Evolutionary conservation across 176 grass and related monocot genomes (phyloP).

Genomic region (Aegilops longissima): DNA sequence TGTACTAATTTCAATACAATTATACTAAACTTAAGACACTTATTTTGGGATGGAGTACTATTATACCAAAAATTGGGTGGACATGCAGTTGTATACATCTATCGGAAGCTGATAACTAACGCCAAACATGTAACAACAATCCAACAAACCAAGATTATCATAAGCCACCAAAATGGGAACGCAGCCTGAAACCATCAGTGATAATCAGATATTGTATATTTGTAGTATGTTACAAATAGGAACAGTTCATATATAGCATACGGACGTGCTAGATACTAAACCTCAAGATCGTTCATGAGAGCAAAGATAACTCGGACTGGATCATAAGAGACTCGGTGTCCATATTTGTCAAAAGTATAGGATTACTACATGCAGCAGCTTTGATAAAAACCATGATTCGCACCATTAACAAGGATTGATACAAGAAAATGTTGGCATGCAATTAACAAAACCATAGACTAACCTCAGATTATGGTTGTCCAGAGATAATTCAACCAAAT

Average conservation of each 20-base stretch:
- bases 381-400: neutral
- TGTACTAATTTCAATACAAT: too few species aligned
- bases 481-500: constrained; percentile 16
- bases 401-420: neutral
- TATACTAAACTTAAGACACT: too few species aligned
- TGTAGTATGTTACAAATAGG: neutral
- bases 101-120: neutral
- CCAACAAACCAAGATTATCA: neutral
- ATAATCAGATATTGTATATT: neutral
- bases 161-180: neutral
- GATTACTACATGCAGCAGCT: neutral
- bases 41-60: neutral
- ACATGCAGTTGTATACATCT: neutral
- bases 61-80: neutral
- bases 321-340: neutral
- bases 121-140: neutral
- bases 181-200: neutral
- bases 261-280: neutral
- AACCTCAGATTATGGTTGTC: constrained; percentile 6
- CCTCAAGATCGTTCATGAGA: neutral
- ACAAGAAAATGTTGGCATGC: neutral
- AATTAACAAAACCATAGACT: constrained; percentile 18
- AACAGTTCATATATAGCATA: neutral
- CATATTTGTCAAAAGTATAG: neutral
- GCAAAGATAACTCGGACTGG: neutral